Percentiles rank a stretch among this genome's conserved stretches.
Evolutionary conservation across 345 rosid species (phyloP).

Genomic region (Euclidium syriacum): DNA sequence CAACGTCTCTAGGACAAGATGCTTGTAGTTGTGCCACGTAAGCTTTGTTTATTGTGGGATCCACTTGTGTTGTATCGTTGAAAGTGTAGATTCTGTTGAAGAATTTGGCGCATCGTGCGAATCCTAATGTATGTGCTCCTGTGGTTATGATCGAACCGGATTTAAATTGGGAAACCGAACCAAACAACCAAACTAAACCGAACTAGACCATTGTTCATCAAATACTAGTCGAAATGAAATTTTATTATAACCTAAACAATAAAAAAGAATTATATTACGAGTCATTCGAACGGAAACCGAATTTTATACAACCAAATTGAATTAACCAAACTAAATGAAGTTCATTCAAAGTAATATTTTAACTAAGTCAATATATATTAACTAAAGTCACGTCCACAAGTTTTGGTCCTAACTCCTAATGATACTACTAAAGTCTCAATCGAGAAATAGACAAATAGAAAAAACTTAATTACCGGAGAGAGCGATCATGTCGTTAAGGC

Average conservation of each 20-base stretch:
- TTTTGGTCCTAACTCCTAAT: no score
- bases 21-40: slow-evolving; percentile 54
- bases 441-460: not conserved
- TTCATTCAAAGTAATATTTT: no score
- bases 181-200: not conserved
- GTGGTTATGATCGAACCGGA: not conserved
- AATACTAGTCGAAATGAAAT: no score
- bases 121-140: slow-evolving; percentile 82
- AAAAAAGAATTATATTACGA: no score
- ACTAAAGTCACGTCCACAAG: no score
- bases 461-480: slow-evolving; percentile 25
- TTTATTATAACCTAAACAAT: no score
- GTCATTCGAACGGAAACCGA: not conserved
- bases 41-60: slow-evolving; percentile 50
- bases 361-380: no score
- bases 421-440: not conserved
- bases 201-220: no score
- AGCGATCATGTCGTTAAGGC: slow-evolving; percentile 33
- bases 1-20: slow-evolving; percentile 60
- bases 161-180: not conserved
- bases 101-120: slow-evolving; percentile 61
- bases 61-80: slow-evolving; percentile 43
- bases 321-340: no score
- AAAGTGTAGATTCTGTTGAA: slow-evolving; percentile 57
- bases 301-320: not conserved